Evolutionary conservation across 2,329 filamentous ascomycete species (phyloP).

Genomic region (Pseudocercospora cruenta): DNA sequence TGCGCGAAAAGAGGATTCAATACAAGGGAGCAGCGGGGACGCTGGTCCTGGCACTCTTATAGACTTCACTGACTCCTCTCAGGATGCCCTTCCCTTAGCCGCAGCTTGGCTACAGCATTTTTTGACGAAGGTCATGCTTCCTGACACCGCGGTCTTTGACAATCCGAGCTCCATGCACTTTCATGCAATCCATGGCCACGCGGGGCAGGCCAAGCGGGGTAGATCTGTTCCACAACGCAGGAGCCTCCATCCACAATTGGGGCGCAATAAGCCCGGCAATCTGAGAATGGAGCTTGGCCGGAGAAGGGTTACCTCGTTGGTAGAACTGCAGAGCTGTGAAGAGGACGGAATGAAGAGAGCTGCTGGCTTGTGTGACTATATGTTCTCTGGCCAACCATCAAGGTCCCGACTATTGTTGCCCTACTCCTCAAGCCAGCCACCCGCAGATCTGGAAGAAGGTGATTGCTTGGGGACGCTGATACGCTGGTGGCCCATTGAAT

Average conservation of each 20-base stretch:
- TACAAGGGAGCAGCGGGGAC: not conserved
- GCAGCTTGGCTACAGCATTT: conserved; percentile 1
- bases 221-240: conserved; percentile 3
- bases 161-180: not conserved
- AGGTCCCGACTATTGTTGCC: conserved; percentile 2
- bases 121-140: not conserved
- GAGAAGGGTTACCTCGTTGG: not conserved
- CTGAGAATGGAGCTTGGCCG: not conserved
- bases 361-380: not conserved
- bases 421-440: not conserved
- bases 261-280: not conserved
- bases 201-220: conserved; percentile 6
- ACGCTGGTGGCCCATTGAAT: not conserved
- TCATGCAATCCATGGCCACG: conserved; percentile 1
- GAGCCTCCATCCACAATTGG: conserved; percentile 4
- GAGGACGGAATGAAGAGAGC: not conserved
- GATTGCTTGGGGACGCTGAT: not conserved
- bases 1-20: not conserved
- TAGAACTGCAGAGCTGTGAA: not conserved
- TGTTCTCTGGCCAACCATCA: conserved; percentile 4
- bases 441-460: not conserved
- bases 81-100: not conserved
- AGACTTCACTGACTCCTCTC: not conserved
- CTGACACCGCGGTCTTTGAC: conserved; percentile 5
- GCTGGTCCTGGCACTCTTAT: not conserved